A percentile compares a stretch with the other conserved stretches of the same genome.
phyloP scores from a whole-genome alignment of 2,329 filamentous ascomycete species.

The Trichophyton rubrum region DNA sequence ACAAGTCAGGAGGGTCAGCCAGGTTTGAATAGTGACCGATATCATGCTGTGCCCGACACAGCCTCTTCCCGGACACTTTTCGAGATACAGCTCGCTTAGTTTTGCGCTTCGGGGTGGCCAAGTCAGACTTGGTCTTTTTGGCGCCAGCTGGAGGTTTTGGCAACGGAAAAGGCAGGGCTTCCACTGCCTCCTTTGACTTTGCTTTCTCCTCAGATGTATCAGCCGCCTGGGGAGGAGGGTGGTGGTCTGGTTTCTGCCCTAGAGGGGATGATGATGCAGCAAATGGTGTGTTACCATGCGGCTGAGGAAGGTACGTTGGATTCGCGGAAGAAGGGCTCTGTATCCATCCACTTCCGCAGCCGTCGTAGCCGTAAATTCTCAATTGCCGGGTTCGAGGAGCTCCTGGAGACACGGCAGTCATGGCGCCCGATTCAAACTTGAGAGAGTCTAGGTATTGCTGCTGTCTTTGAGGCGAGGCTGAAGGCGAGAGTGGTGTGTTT shows the following conservation, averaged over 20 bases:
- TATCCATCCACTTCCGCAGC: constrained; percentile 3
- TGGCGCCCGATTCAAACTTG: background rate
- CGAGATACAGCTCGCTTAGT: constrained; percentile 2
- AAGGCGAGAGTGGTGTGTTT: constrained; percentile 58
- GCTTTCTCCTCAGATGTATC: background rate
- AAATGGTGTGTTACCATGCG: background rate
- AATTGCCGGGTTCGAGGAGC: constrained; percentile 23
- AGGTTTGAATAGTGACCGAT: constrained; percentile 55
- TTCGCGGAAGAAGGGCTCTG: background rate
- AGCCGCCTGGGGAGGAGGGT: background rate
- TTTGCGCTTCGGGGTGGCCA: background rate
- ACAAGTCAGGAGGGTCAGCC: constrained; percentile 64
- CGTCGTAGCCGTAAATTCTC: constrained; percentile 6
- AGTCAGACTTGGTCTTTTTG: background rate
- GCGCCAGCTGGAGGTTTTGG: background rate
- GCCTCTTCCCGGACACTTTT: constrained; percentile 64
- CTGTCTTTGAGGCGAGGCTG: constrained; percentile 26
- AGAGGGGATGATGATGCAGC: background rate
- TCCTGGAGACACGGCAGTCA: constrained; percentile 48
- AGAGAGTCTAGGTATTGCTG: constrained; percentile 1
- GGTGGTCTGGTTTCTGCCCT: background rate
- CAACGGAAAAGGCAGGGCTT: background rate
- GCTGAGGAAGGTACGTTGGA: background rate
- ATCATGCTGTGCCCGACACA: constrained; percentile 48
- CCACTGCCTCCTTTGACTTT: background rate